Evolutionary conservation across 1,139 yeast species (phyloP).

Genomic region (Lodderomyces pseudojiufengensis): DNA sequence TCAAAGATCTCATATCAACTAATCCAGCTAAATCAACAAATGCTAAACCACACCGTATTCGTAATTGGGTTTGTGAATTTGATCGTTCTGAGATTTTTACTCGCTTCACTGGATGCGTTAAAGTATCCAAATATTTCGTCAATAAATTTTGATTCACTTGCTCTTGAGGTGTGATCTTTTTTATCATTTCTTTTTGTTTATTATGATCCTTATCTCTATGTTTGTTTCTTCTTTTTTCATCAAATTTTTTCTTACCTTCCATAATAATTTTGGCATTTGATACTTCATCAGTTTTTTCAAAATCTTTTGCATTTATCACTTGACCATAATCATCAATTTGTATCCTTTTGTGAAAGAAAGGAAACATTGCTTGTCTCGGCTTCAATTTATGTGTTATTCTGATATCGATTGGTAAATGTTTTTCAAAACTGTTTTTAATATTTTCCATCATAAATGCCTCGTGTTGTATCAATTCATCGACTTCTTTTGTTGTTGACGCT

Average conservation of each 20-base stretch:
- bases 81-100: constrained; percentile 17
- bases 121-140: constrained; percentile 52
- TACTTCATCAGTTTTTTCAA: constrained; percentile 55
- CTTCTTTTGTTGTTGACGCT: constrained; percentile 9
- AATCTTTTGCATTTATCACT: constrained; percentile 60
- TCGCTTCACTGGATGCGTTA: constrained; percentile 54
- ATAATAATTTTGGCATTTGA: constrained; percentile 34
- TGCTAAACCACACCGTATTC: constrained; percentile 66
- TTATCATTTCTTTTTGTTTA: constrained; percentile 14
- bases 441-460: constrained; percentile 42
- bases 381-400: constrained; percentile 55
- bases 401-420: constrained; percentile 53
- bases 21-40: constrained; percentile 82
- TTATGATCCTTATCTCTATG: constrained; percentile 13
- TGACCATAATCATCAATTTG: constrained; percentile 86
- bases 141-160: constrained; percentile 40
- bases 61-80: constrained; percentile 30
- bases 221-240: constrained; percentile 22
- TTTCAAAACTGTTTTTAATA: constrained; percentile 36
- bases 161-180: constrained; percentile 45
- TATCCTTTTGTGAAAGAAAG: constrained; percentile 48
- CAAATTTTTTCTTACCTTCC: constrained; percentile 31
- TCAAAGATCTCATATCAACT: constrained; percentile 79
- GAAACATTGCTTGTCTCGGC: constrained; percentile 76
- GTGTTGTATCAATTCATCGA: constrained; percentile 36